Conservation (phyloP, 257 asterid genomes). For the Gentiana straminea region DNA sequence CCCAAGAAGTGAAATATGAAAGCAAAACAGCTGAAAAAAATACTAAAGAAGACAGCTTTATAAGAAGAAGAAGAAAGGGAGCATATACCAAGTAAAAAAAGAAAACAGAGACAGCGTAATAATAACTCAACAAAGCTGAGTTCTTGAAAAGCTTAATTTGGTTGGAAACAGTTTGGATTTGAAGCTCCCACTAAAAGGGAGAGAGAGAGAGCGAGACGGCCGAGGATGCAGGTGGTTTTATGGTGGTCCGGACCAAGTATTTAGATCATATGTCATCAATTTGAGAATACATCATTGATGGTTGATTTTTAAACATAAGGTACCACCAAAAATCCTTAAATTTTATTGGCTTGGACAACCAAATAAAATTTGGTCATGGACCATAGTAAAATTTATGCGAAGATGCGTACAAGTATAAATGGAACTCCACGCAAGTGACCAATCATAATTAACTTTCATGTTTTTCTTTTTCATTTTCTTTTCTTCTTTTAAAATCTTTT, state of each 20-base stretch:
- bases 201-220: conserved; percentile 7
- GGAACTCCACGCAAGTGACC: conserved; percentile 25
- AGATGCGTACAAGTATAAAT: conserved; percentile 9
- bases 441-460: conserved; percentile 32
- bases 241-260: no score
- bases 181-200: conserved; percentile 12
- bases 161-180: conserved; percentile 32
- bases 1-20: conserved; percentile 3
- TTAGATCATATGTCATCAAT: no score
- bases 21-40: neutral
- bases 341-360: no score
- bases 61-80: neutral
- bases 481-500: neutral
- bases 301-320: no score
- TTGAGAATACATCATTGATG: no score
- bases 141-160: conserved; percentile 18
- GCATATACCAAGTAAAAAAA: neutral
- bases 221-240: neutral
- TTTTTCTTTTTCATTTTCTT: conserved; percentile 11
- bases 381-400: no score
- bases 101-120: conserved; percentile 1
- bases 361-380: no score
- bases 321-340: no score
- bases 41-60: neutral
- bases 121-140: conserved; percentile 1